Base-by-base conservation (phyloP, 345 rosid genomes). In the Lepidium aucheri region DNA sequence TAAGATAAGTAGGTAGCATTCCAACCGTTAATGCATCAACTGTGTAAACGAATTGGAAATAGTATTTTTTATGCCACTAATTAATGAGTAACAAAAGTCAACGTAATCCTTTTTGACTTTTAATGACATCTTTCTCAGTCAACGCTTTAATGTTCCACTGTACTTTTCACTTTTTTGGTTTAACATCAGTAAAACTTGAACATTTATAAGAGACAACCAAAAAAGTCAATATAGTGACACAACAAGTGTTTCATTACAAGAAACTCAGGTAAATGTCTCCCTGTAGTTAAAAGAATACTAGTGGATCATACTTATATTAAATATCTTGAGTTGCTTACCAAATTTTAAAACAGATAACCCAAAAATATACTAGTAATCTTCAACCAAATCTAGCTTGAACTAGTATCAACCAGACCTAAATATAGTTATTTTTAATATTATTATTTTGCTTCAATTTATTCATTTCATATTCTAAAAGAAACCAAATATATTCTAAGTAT, bases 141-240 rank as follows among this genome's bases (percentile, higher is more conserved):
- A 24, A 15, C 18, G 35, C 56, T 22, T 46, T 9, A 17, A 15
- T 24, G 64, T 39, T 40, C 72, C 72, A 45, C 64, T 24, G 10
- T 46, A 0, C 2, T 20, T 43, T 54, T 8, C 38, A 15, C 17
- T 4, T 65, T 65, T 16, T 66, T 33, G 30, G 54, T 67, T 28
- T 16, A 43, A 22, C 38, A 44, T 3, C 46, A 11, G 60, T 59
- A 50, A 69, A 60, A 69, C 7, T 20, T 14, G 24, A 59, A 50
- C 42, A 38, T 11, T 13, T 26, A 22, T 22, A 6, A 8, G 36
- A 28, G 38, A 41, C 42, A 51, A 50, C 33, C 18, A 9, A 60
- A 69, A 59, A 50, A 51, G 53, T 60, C 60, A 51, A 69, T 40
- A 60, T 40, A 49, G 66, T 49, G 44, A 50, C 67, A 40, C 11